These are phyloP conservation scores for Phytophthora citricola DNA, from an alignment of 352 stramenopile genomes.

Conservation along the genomic window DNA sequence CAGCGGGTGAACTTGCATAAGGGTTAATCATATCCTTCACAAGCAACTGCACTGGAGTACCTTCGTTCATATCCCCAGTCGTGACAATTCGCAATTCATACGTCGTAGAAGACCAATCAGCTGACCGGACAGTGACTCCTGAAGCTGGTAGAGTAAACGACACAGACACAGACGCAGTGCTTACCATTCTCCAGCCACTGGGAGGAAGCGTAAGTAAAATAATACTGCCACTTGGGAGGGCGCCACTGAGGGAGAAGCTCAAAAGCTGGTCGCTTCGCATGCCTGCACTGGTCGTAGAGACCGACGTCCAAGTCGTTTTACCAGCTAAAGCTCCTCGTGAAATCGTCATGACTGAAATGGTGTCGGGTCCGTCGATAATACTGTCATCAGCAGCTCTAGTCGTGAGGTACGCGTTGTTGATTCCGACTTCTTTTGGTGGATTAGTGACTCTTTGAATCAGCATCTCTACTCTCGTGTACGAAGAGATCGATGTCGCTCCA, in stretches of 20 bases:
- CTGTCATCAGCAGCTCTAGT: constrained; percentile 42
- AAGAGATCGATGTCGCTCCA: constrained; percentile 27
- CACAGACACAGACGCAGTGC: constrained; percentile 16
- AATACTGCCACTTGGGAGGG: constrained; percentile 57
- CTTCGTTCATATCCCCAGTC: constrained; percentile 45
- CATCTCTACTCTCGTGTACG: constrained; percentile 42
- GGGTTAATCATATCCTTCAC: constrained; percentile 65
- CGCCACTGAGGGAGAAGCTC: constrained; percentile 49
- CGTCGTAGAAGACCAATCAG: constrained; percentile 35
- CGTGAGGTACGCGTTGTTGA: constrained; percentile 48
- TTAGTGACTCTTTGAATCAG: constrained; percentile 48
- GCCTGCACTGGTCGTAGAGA: constrained; percentile 52
- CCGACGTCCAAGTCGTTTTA: constrained; percentile 41
- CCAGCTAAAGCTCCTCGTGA: constrained; percentile 43
- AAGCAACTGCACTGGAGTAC: constrained; percentile 41
- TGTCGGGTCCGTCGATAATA: constrained; percentile 58
- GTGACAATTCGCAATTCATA: constrained; percentile 48
- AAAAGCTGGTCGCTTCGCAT: constrained; percentile 64
- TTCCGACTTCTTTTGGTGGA: constrained; percentile 59
- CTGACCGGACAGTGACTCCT: constrained; percentile 40
- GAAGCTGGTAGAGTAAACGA: constrained; percentile 42
- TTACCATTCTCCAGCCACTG: constrained; percentile 48
- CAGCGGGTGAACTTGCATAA: constrained; percentile 35
- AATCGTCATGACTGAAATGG: constrained; percentile 53
- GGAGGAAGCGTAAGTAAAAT: constrained; percentile 45